Conservation (phyloP, 164 flowering plant genomes). For the Hamamelis virginiana region DNA sequence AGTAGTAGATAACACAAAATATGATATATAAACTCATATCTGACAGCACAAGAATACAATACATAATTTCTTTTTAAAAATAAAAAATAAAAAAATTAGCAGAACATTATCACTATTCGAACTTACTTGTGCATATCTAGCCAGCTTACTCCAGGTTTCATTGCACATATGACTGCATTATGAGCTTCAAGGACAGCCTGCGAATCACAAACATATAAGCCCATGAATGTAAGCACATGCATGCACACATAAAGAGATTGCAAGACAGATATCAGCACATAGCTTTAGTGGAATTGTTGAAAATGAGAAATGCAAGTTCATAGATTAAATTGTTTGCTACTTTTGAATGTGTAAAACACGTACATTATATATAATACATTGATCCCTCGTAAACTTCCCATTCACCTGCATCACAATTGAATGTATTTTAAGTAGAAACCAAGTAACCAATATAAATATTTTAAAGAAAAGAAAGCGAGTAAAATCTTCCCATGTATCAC, state of each 20-base stretch:
- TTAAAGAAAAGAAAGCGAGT: too few species aligned
- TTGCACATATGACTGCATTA: conserved; percentile 69
- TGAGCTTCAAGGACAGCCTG: conserved; percentile 96
- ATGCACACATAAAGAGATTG: neutral
- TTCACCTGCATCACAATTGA: conserved; percentile 64
- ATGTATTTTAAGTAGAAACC: neutral
- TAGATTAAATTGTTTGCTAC: neutral
- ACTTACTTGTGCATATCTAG: conserved; percentile 95
- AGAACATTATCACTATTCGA: neutral
- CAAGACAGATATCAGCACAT: neutral
- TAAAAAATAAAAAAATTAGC: neutral
- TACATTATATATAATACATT: conserved; percentile 73
- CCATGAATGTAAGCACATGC: neutral
- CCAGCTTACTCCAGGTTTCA: conserved; percentile 93
- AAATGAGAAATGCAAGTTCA: neutral
- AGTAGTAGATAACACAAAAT: too few species aligned
- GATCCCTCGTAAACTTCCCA: conserved; percentile 83
- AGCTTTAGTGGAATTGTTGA: neutral
- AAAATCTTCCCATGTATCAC: too few species aligned
- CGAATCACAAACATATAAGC: conserved; percentile 7
- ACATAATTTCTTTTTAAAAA: too few species aligned
- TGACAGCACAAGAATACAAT: neutral
- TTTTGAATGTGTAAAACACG: conserved; percentile 24
- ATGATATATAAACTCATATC: too few species aligned
- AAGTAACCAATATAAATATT: too few species aligned